Percentiles rank a stretch among this genome's conserved stretches.
phyloP scores from a whole-genome alignment of 148 eudicot species.

The Nepenthes gracilis region DNA sequence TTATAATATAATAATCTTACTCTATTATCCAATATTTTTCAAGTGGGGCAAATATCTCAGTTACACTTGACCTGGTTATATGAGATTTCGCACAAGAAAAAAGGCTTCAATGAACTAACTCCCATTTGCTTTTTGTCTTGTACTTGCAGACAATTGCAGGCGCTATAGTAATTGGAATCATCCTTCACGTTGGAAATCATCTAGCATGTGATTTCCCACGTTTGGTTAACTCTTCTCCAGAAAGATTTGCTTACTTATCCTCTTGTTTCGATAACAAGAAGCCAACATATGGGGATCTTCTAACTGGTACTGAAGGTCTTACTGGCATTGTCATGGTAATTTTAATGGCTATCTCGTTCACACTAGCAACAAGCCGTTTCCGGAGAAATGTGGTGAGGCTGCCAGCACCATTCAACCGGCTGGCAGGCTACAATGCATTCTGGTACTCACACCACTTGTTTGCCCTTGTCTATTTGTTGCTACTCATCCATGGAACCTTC shows the following conservation, averaged over 20 bases:
- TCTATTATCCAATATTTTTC: too few species aligned
- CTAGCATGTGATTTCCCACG: conserved; percentile 82
- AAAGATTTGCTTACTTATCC: conserved; percentile 48
- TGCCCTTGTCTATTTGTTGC: conserved; percentile 59
- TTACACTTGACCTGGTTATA: too few species aligned
- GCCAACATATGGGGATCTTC: conserved; percentile 53
- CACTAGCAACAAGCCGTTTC: conserved; percentile 65
- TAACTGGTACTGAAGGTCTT: conserved; percentile 46
- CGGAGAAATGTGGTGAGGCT: conserved; percentile 56
- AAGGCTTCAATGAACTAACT: too few species aligned
- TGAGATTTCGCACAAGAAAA: too few species aligned
- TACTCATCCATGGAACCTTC: conserved; percentile 78
- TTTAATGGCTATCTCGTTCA: conserved; percentile 63
- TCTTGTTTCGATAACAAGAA: conserved; percentile 43
- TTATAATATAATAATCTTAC: neutral
- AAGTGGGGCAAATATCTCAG: too few species aligned
- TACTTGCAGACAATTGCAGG: conserved; percentile 60
- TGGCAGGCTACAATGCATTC: conserved; percentile 89
- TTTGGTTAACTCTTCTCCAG: conserved; percentile 51
- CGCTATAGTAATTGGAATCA: conserved; percentile 57
- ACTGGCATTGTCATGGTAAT: conserved; percentile 87
- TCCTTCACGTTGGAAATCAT: conserved; percentile 71
- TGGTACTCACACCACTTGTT: conserved; percentile 94
- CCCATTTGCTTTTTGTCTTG: neutral
- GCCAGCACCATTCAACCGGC: conserved; percentile 62